Base-by-base conservation (phyloP, 306 rosid genomes). In the Rosa lucieae region DNA sequence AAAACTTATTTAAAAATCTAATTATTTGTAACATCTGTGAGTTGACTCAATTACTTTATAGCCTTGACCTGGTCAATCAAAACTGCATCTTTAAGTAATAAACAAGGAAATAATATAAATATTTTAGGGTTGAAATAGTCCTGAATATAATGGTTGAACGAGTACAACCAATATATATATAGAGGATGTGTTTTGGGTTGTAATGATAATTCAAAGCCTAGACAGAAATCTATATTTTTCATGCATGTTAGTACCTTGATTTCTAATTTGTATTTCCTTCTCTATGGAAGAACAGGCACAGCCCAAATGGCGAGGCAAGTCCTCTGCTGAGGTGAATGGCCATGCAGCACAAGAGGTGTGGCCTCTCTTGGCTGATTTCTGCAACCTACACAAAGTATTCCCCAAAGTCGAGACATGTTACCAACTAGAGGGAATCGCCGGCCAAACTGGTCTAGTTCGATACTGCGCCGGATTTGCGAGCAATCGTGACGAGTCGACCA, bases 361-460 rank as follows among this genome's bases (percentile, higher is more conserved):
- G 91, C 75, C 83, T 39, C 75, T 92, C 0, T 21, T 86, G 10
- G 86, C 82, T 63, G 96, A 91, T 69, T 93, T 93, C 86, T 89
- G 90, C 86, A 90, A 89, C 52, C 70, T 89, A 61, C 90, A 93
- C 82, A 89, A 84, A 46, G 79, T 85, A 21, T 89, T 85, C 72
- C 93, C 92, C 5, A 56, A 67, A 17, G 80, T 88, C 5, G 61
- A 83, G 75, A 88, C 87, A 12, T 89, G 87, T 75, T 81, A 86
- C 37, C 91, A 90, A 15, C 32, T 88, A 52, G 84, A 83, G 23
- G 96, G 96, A 62, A 70, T 80, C 1, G 84, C 82, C 76, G 87
- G 89, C 69, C 88, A 88, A 35, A 83, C 86, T 4, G 92, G 96
- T 32, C 79, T 91, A 80, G 79, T 93, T 43, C 70, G 97, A 63